phyloP scores from a whole-genome alignment of 148 eudicot species.

The Talinum fruticosum region DNA sequence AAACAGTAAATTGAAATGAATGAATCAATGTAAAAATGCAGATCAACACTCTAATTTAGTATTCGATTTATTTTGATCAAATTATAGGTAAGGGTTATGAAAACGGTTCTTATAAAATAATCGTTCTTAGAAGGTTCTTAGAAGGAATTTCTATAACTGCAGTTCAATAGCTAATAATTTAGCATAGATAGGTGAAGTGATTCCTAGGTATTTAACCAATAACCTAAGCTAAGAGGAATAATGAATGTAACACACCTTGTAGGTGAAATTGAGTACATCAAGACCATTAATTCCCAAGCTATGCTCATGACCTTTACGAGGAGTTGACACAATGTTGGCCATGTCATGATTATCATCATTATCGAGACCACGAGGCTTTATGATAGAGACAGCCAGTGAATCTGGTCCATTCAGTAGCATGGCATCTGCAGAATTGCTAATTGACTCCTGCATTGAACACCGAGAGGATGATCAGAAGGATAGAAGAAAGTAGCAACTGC shows the following conservation, averaged over 20 bases:
- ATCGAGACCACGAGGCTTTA: conserved; percentile 40
- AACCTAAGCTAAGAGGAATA: conserved; percentile 1
- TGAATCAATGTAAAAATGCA: too few species aligned
- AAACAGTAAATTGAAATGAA: too few species aligned
- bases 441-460: conserved; percentile 64
- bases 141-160: background rate
- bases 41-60: too few species aligned
- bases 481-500: background rate
- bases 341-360: conserved; percentile 46
- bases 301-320: conserved; percentile 57
- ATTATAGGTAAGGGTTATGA: too few species aligned
- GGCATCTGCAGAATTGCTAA: conserved; percentile 84
- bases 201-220: background rate
- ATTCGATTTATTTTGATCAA: too few species aligned
- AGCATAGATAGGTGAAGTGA: background rate
- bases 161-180: background rate
- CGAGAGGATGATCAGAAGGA: conserved; percentile 16
- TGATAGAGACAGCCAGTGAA: conserved; percentile 69
- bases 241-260: conserved; percentile 54
- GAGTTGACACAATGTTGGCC: conserved; percentile 42
- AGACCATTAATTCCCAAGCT: conserved; percentile 69
- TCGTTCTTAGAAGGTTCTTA: too few species aligned
- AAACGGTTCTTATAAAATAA: too few species aligned
- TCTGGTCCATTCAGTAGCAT: conserved; percentile 77
- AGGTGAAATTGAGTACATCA: conserved; percentile 76